Evolutionary conservation across 495 filamentous ascomycete species (phyloP), one percentile per base, ranked within the genome.

Genomic region (Annulohypoxylon bovei): DNA sequence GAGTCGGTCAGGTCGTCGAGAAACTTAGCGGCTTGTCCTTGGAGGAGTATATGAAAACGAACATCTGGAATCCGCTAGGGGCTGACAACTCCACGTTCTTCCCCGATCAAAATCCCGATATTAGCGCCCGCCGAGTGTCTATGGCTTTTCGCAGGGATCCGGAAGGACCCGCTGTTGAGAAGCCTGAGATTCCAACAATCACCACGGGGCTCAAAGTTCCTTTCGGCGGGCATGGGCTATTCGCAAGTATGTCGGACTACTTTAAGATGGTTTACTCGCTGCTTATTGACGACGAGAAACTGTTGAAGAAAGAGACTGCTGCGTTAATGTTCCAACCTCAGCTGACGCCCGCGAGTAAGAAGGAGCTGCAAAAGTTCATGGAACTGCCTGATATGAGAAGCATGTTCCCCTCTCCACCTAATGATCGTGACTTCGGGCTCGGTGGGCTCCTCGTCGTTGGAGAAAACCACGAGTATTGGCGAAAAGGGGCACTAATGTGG

Each of bases 401-500:
- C 9, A 72, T 75, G 0, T 71, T 71, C 23, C 39, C 68, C 8
- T 49, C 50, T 12, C 57, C 68, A 40, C 30, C 58, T 1, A 22
- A 53, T n/a, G 76, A 78, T 44, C 80, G 79, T 23, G 78, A 79
- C 39, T 77, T 74, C 62, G 72, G 77, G 7, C 49, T 73, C 16
- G 77, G 72, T 18, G 81, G 81, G 6, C 23, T 81, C 62, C 50
- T 81, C 37, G 60, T 76, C 11, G 62, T 62, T 14, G 76, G 59
- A n/a, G 62, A 69, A 32, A 23, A 46, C 3, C 71, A 74, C 4
- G 58, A 20, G 53, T 55, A 76, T 22, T 67, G 78, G 55, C 75
- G 60, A 27, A 72, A 55, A 18, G 78, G 77, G 44, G 76, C 75
- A 25, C 6, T 81, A 58, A 72, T 76, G 67, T 81, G 81, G 79